Base-by-base conservation (phyloP, 148 eudicot species). In the Drosera capensis region DNA sequence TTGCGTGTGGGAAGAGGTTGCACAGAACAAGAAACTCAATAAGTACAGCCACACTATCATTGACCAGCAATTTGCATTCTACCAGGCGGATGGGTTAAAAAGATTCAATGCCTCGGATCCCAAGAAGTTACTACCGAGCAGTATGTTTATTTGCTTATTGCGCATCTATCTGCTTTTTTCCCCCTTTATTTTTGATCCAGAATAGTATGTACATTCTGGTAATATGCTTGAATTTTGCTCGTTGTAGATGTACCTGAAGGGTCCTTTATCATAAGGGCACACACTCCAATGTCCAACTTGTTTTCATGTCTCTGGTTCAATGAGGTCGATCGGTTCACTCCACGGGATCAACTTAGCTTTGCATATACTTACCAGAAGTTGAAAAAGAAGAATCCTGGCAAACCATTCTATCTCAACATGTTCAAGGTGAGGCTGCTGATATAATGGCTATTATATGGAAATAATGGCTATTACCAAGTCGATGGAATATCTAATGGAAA, bases 211-310 rank as follows among this genome's bases (percentile, higher is more conserved):
- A n/a, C n/a, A n/a, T n/a, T n/a, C n/a, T n/a, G n/a, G n/a, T n/a
- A n/a, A n/a, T 14, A 46, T 25, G 7, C 54, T 49, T 47, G 37
- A n/a, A 40, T 45, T 38, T 20, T 53, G 49, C 39, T 22, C 30
- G 49, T 60, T 49, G 58, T 79, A 90, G 99, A 90, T 85, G 99
- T 90, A 65, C 99, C 99, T 43, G 99, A 90, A 78, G 99, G 99
- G 22, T 80, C 93, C 57, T 63, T 90, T 46, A 90, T 90, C 62
- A 77, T 90, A 43, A 73, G 99, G 73, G 99, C 95, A 2, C 99
- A 90, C 67, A 85, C 99, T 43, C 95, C 99, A 57, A 84, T 90
- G 99, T 84, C 99, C 17, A 90, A 90, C 68, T 65, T 90, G 64
- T 90, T 90, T 40, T 90, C 95, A 15, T 90, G 99, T 72, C 88